Conservation (phyloP, 345 rosid genomes). For the Passiflora organensis region DNA sequence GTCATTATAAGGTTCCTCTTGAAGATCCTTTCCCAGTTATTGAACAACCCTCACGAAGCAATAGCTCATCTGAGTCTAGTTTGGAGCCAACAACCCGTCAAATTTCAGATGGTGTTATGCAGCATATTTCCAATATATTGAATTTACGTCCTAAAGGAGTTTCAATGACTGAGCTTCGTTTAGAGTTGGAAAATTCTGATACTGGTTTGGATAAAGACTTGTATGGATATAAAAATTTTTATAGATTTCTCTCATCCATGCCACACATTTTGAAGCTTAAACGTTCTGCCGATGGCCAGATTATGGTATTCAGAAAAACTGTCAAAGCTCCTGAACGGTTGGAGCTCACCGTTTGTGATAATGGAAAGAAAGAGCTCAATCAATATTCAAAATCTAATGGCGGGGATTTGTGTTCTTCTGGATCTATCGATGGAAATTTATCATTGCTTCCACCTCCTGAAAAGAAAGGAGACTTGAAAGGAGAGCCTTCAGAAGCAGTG, state of each 20-base stretch:
- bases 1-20: conserved; percentile 58
- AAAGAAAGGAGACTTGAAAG: conserved; percentile 8
- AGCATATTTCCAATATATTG: conserved; percentile 45
- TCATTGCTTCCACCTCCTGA: conserved; percentile 11
- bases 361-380: conserved; percentile 10
- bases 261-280: conserved; percentile 48
- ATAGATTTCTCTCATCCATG: conserved; percentile 61
- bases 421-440: conserved; percentile 16
- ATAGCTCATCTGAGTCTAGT: conserved; percentile 27
- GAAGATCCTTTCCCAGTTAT: conserved; percentile 56
- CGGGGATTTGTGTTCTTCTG: conserved; percentile 19
- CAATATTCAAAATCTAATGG: conserved; percentile 16
- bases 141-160: conserved; percentile 50
- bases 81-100: conserved; percentile 31
- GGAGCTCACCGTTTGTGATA: conserved; percentile 4
- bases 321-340: conserved; percentile 30
- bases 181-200: conserved; percentile 41
- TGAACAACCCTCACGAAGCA: conserved; percentile 22
- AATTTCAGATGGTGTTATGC: conserved; percentile 42
- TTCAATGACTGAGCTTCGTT: conserved; percentile 41
- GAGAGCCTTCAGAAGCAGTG: conserved; percentile 14
- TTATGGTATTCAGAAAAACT: conserved; percentile 22
- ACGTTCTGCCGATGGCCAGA: conserved; percentile 35
- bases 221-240: conserved; percentile 57
- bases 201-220: conserved; percentile 44